Conservation (phyloP, 768 basidiomycete species). For the Termitomyces eurrhizus region DNA sequence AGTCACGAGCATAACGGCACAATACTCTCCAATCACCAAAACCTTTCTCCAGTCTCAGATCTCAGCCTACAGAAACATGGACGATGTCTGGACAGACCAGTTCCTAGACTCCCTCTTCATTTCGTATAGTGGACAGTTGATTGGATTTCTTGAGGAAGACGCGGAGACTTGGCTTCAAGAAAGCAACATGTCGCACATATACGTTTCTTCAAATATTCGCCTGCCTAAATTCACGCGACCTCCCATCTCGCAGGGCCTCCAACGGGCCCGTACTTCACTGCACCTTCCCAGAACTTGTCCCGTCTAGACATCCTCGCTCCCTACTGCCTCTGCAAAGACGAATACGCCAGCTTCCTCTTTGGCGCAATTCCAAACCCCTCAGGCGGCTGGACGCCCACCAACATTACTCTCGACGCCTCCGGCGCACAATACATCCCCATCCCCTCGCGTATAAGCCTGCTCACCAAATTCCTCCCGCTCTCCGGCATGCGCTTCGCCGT, state of each 20-base stretch:
- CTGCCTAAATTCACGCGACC: slow-evolving; percentile 13
- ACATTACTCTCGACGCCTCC: slow-evolving; percentile 23
- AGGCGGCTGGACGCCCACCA: slow-evolving; percentile 30
- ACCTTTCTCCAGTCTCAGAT: slow-evolving; percentile 24
- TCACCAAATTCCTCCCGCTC: slow-evolving; percentile 27
- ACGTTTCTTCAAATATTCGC: slow-evolving; percentile 19
- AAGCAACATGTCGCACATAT: slow-evolving; percentile 20
- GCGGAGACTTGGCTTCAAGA: slow-evolving; percentile 24
- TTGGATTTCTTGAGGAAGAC: slow-evolving; percentile 22
- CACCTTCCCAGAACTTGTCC: too few species aligned
- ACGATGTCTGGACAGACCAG: slow-evolving; percentile 30
- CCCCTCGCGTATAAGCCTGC: slow-evolving; percentile 42
- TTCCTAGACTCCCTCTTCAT: slow-evolving; percentile 27
- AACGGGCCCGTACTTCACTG: too few species aligned
- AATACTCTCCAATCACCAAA: slow-evolving; percentile 22
- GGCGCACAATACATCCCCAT: slow-evolving; percentile 38
- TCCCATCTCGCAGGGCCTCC: slow-evolving; percentile 13
- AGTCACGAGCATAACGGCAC: slow-evolving; percentile 24
- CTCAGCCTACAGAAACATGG: slow-evolving; percentile 18
- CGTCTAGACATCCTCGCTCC: too few species aligned
- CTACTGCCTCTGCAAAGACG: too few species aligned
- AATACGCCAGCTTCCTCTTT: too few species aligned
- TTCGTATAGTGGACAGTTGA: slow-evolving; percentile 22
- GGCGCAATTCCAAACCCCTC: slow-evolving; percentile 28
- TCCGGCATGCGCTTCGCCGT: slow-evolving; percentile 45